Conservation (phyloP, 345 rosid genomes). For the Lepidium didymum region DNA sequence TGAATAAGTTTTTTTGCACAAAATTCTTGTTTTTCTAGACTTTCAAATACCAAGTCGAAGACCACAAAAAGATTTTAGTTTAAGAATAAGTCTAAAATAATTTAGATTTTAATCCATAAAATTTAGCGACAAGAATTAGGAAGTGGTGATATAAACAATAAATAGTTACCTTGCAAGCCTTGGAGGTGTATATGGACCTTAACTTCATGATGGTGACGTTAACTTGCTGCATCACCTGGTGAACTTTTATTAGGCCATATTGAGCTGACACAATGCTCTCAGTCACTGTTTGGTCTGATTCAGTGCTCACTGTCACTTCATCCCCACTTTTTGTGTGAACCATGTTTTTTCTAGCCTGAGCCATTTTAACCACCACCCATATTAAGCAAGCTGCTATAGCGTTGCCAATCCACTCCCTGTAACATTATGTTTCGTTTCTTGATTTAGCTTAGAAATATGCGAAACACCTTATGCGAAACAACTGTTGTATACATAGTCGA, state of each 20-base stretch:
- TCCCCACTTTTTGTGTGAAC: constrained; percentile 32
- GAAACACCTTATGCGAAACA: too few relatives aligned
- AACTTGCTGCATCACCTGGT: constrained; percentile 46
- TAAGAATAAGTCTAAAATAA: too few relatives aligned
- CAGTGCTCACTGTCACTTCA: constrained; percentile 53
- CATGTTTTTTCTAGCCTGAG: constrained; percentile 36
- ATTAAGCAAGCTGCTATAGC: constrained; percentile 51
- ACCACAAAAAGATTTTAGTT: too few relatives aligned
- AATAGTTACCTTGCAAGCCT: constrained; percentile 51
- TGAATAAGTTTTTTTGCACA: too few relatives aligned
- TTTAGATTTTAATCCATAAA: too few relatives aligned
- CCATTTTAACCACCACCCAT: constrained; percentile 49
- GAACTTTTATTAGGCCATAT: constrained; percentile 41
- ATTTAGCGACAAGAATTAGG: too few relatives aligned
- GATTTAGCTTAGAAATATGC: too few relatives aligned
- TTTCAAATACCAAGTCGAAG: too few relatives aligned
- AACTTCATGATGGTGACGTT: constrained; percentile 64
- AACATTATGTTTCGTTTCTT: neutral
- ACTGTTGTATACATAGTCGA: too few relatives aligned
- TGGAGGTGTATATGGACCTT: constrained; percentile 52
- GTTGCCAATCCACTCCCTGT: constrained; percentile 77
- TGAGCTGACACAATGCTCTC: constrained; percentile 85
- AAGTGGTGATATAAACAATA: neutral
- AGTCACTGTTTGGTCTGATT: constrained; percentile 47
- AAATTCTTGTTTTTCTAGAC: too few relatives aligned